Percentiles rank a stretch among this genome's conserved stretches.
phyloP scores from a whole-genome alignment of 805 yeast genomes.

The Suhomyces sp. region DNA sequence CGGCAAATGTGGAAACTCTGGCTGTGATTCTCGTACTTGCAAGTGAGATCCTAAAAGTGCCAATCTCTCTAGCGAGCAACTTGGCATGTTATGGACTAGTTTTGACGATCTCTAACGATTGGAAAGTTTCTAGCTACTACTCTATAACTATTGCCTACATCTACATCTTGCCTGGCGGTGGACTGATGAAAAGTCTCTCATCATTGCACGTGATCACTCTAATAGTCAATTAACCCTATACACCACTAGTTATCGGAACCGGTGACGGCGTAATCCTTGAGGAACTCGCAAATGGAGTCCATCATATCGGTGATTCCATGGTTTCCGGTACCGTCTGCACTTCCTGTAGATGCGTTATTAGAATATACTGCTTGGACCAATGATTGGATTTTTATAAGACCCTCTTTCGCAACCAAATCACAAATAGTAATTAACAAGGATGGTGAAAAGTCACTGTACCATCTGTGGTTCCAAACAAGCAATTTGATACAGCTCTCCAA shows the following conservation, averaged over 20 bases:
- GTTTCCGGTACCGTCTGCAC: constrained; percentile 23
- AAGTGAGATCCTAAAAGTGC: constrained; percentile 18
- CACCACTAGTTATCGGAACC: constrained; percentile 38
- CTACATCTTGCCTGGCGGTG: not conserved
- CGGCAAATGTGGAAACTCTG: constrained; percentile 17
- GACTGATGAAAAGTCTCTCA: not conserved
- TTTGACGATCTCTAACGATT: not conserved
- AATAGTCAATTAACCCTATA: not conserved
- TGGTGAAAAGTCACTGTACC: constrained; percentile 92
- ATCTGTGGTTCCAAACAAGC: constrained; percentile 96
- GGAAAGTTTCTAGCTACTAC: not conserved
- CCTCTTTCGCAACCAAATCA: constrained; percentile 69
- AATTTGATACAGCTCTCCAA: constrained; percentile 71
- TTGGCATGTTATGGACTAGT: not conserved
- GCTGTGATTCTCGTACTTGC: constrained; percentile 5
- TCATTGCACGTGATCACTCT: constrained; percentile 6
- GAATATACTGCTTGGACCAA: constrained; percentile 67
- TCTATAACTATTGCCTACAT: not conserved
- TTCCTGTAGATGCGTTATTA: constrained; percentile 17
- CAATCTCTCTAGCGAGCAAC: constrained; percentile 11
- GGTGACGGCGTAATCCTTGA: constrained; percentile 42
- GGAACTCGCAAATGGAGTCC: constrained; percentile 48
- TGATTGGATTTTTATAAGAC: constrained; percentile 71
- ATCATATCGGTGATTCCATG: constrained; percentile 58
- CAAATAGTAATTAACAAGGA: constrained; percentile 54